Base-by-base conservation (phyloP, 2,329 filamentous ascomycete species). In the Pseudocercospora pini-densiflorae region DNA sequence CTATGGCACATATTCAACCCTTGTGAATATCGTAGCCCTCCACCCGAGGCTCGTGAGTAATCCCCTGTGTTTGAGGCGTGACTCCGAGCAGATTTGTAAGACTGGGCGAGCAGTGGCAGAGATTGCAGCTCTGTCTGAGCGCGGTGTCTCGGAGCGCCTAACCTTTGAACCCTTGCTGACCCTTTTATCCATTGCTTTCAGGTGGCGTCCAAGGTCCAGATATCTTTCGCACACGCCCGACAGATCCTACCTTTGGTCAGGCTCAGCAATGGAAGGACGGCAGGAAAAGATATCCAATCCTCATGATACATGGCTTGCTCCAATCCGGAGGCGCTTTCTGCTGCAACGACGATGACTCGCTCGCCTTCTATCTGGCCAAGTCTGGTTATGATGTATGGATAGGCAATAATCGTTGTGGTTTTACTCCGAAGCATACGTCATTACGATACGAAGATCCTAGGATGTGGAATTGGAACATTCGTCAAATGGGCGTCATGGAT, bases 391-490 rank as follows among this genome's bases (percentile, higher is more conserved):
- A 98, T 77, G 92, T 98, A 45, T 98, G 94, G 94, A 84, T 97
- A 16, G 94, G 94, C 4, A 97, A 97, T 80, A 97, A 97, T 76
- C 87, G 94, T 21, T 97, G 93, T 75, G 94, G 94, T 1, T 93
- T 95, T 79, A 82, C 86, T 0, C 94, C 94, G 0, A 87, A 89
- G 70, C 94, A 98, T 76, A 86, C 85, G 2, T 80, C 89, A 23
- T 85, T 97, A 45, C 80, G 87, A 1, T 89, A 91, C 70, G 82
- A 82, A 2, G 94, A 98, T 75, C 94, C 94, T 1, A 87, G 93
- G 31, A 96, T 97, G 92, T 97, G 94, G 94, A 89, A 90, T 47
- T 98, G 94, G 94, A 97, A 97, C 71, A 96, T 97, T 63, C 88
- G 92, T 0, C 92, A 97, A 75, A 96, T 97, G 91, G 94, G 93